Evolutionary conservation across 2,329 filamentous ascomycete genomes (phyloP).

Genomic region (Exophiala lecanii-corni): DNA sequence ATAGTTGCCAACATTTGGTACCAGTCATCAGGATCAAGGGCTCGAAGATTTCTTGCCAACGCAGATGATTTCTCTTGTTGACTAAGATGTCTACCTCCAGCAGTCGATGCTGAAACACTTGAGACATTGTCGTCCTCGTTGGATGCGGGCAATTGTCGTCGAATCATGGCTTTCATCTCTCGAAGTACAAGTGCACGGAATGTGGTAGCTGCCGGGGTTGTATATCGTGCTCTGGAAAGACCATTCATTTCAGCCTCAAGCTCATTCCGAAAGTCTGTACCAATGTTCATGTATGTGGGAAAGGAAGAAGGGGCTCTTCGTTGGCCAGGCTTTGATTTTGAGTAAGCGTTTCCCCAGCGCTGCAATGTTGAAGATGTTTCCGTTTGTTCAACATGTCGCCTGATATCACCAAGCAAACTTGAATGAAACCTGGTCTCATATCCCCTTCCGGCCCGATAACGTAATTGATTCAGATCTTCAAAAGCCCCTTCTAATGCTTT

Average conservation of each 20-base stretch:
- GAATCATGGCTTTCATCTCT: conserved; percentile 81
- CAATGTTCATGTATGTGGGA: conserved; percentile 73
- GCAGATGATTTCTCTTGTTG: conserved; percentile 88
- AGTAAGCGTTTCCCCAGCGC: conserved; percentile 75
- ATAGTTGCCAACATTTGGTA: conserved; percentile 77
- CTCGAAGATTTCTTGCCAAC: conserved; percentile 79
- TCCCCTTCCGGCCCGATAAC: conserved; percentile 76
- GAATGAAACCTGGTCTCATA: conserved; percentile 79
- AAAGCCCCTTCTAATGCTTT: conserved; percentile 76
- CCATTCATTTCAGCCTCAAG: conserved; percentile 70
- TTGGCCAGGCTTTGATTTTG: conserved; percentile 65
- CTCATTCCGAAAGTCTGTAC: conserved; percentile 64
- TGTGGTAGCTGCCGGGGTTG: conserved; percentile 72
- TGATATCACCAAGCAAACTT: conserved; percentile 72
- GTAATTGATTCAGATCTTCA: conserved; percentile 69
- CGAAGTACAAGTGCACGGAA: conserved; percentile 80
- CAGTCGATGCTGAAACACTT: conserved; percentile 77
- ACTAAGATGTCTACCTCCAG: conserved; percentile 62
- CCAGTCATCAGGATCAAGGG: conserved; percentile 76
- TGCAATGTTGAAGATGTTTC: conserved; percentile 69
- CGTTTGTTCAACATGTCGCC: conserved; percentile 71
- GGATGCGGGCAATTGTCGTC: conserved; percentile 81
- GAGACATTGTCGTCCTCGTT: conserved; percentile 92
- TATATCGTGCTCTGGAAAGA: conserved; percentile 74
- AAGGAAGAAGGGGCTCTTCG: conserved; percentile 63